phyloP scores from a whole-genome alignment of 2,329 filamentous ascomycete genomes.

The Neofusicoccum umdonicola region DNA sequence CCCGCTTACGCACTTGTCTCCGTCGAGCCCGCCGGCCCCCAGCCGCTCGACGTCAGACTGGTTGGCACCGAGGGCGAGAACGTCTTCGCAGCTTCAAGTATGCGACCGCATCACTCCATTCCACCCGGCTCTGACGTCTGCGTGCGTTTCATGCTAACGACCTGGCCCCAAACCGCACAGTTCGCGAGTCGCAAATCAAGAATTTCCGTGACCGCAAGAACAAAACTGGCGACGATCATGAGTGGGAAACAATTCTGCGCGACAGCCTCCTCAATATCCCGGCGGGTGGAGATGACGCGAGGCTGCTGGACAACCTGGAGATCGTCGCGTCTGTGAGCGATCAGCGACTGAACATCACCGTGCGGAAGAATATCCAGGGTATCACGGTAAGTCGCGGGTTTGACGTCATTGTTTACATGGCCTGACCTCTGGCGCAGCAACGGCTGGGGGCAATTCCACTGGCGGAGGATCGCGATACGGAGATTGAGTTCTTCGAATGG shows the following conservation, averaged over 20 bases:
- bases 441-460: conserved; percentile 65
- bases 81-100: conserved; percentile 59
- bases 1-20: conserved; percentile 59
- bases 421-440: conserved; percentile 51
- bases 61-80: conserved; percentile 66
- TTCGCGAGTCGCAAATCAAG: conserved; percentile 32
- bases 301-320: conserved; percentile 56
- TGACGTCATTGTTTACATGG: conserved; percentile 18
- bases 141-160: conserved; percentile 19
- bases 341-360: conserved; percentile 57
- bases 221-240: conserved; percentile 42
- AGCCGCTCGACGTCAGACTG: conserved; percentile 63
- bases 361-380: conserved; percentile 61
- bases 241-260: conserved; percentile 65
- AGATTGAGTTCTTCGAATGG: conserved; percentile 69
- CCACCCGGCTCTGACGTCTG: conserved; percentile 23
- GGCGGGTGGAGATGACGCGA: conserved; percentile 36
- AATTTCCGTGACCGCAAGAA: conserved; percentile 15
- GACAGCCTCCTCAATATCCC: conserved; percentile 52
- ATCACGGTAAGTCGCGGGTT: conserved; percentile 58
- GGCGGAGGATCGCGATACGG: conserved; percentile 54
- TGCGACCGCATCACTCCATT: conserved; percentile 35
- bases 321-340: conserved; percentile 55
- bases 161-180: conserved; percentile 22
- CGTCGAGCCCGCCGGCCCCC: conserved; percentile 51